Conservation (phyloP, 2,329 filamentous ascomycete species). For the Madurella fahalii region DNA sequence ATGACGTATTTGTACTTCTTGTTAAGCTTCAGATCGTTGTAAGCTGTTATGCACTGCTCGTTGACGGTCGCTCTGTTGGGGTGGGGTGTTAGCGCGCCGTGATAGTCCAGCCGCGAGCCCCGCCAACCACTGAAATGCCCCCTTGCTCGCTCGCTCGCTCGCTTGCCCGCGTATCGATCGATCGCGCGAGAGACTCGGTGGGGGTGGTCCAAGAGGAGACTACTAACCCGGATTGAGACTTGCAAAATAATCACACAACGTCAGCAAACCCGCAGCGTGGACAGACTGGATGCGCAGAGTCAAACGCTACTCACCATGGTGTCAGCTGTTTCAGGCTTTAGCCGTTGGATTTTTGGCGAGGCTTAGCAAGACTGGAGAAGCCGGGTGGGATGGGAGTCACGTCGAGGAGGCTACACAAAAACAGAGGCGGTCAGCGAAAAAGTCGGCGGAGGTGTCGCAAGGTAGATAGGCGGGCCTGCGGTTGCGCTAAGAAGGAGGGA, state of each 20-base stretch:
- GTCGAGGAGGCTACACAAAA: not conserved
- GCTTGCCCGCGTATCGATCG: not conserved
- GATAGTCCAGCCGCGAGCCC: not conserved
- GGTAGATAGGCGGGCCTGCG: not conserved
- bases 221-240: conserved; percentile 69
- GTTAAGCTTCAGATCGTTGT: conserved; percentile 78
- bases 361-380: not conserved
- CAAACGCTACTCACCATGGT: conserved; percentile 22
- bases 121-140: not conserved
- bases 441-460: not conserved
- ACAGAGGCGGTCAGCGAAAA: not conserved
- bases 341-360: not conserved
- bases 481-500: conserved; percentile 12
- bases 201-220: conserved; percentile 17
- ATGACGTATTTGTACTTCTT: conserved; percentile 84
- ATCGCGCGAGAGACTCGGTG: not conserved
- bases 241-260: conserved; percentile 3
- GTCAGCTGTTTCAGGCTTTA: not conserved
- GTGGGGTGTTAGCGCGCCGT: conserved; percentile 7
- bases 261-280: conserved; percentile 10
- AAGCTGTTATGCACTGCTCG: conserved; percentile 65
- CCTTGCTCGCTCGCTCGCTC: not conserved
- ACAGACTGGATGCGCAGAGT: not conserved
- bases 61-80: conserved; percentile 62
- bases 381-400: not conserved